Evolutionary conservation across 2,329 filamentous ascomycete genomes (phyloP).

Genomic region (Ophiocordyceps unilateralis): DNA sequence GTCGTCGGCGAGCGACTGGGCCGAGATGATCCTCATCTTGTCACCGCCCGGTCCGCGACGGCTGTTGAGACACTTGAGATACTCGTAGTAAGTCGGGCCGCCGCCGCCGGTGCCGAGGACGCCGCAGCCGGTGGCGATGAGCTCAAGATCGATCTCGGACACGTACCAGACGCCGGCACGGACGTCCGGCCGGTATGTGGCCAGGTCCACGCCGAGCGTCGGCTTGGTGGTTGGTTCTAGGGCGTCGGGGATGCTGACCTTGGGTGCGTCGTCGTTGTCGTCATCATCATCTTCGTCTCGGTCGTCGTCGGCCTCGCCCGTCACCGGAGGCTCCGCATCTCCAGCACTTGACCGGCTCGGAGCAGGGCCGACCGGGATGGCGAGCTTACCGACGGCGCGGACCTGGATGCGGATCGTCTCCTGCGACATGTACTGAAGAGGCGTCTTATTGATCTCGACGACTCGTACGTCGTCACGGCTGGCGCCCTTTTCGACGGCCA

Average conservation of each 20-base stretch:
- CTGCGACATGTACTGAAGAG: conserved; percentile 18
- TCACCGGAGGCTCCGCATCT: background rate
- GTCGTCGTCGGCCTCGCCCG: conserved; percentile 5
- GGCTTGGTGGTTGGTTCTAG: conserved; percentile 14
- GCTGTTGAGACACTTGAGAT: conserved; percentile 22
- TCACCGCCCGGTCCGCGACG: conserved; percentile 15
- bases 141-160: conserved; percentile 18
- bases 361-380: conserved; percentile 11
- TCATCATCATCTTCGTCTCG: conserved; percentile 3
- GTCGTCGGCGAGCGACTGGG: conserved; percentile 17
- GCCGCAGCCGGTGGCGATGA: conserved; percentile 18
- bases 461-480: conserved; percentile 19
- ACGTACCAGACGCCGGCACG: conserved; percentile 16
- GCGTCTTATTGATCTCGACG: conserved; percentile 26
- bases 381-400: conserved; percentile 15
- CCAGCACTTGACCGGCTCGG: background rate
- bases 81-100: conserved; percentile 22
- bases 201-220: conserved; percentile 13
- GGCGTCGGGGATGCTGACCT: conserved; percentile 12
- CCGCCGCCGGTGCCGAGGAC: conserved; percentile 20
- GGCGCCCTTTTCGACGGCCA: conserved; percentile 15
- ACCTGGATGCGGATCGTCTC: conserved; percentile 17
- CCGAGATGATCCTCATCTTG: conserved; percentile 22
- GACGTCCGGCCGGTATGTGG: conserved; percentile 14
- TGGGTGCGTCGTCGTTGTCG: conserved; percentile 10